These are phyloP conservation scores for Vitis labrusca DNA, from an alignment of 164 flowering plant species.

Conservation along the genomic window DNA sequence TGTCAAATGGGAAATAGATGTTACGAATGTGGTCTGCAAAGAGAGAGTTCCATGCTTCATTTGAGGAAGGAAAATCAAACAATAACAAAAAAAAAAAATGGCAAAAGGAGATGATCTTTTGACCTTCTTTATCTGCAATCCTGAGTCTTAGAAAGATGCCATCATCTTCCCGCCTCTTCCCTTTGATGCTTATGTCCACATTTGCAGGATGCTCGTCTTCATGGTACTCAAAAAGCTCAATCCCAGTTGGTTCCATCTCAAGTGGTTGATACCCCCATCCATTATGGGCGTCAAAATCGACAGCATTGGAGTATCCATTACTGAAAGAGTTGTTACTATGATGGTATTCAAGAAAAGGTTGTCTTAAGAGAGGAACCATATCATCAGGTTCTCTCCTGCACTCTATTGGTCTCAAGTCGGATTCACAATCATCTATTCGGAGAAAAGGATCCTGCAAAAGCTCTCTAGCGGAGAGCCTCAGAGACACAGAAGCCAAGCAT, in stretches of 20 bases:
- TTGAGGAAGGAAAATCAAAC: not conserved
- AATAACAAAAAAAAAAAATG: not conserved
- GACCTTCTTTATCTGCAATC: conserved; percentile 52
- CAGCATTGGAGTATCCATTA: conserved; percentile 27
- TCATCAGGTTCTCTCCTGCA: conserved; percentile 25
- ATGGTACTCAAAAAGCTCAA: conserved; percentile 43
- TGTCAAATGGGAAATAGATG: conserved; percentile 58
- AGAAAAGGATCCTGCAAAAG: conserved; percentile 57
- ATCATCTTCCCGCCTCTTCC: conserved; percentile 44
- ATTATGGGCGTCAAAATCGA: conserved; percentile 23
- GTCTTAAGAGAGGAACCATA: conserved; percentile 25
- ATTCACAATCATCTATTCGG: conserved; percentile 33
- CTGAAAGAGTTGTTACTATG: conserved; percentile 14
- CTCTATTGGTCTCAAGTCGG: conserved; percentile 27
- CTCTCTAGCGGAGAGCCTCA: conserved; percentile 59
- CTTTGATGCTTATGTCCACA: conserved; percentile 47
- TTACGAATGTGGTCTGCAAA: conserved; percentile 46
- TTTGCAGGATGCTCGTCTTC: conserved; percentile 36
- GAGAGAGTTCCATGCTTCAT: not conserved
- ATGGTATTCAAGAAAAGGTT: conserved; percentile 23
- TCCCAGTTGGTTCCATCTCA: conserved; percentile 38
- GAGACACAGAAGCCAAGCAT: conserved; percentile 55
- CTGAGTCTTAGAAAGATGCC: conserved; percentile 48
- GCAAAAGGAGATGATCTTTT: not conserved
- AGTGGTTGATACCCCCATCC: conserved; percentile 30